These are phyloP conservation scores for Colletotrichum cordylinicola DNA, from an alignment of 2,329 filamentous ascomycete species.

Conservation along the genomic window DNA sequence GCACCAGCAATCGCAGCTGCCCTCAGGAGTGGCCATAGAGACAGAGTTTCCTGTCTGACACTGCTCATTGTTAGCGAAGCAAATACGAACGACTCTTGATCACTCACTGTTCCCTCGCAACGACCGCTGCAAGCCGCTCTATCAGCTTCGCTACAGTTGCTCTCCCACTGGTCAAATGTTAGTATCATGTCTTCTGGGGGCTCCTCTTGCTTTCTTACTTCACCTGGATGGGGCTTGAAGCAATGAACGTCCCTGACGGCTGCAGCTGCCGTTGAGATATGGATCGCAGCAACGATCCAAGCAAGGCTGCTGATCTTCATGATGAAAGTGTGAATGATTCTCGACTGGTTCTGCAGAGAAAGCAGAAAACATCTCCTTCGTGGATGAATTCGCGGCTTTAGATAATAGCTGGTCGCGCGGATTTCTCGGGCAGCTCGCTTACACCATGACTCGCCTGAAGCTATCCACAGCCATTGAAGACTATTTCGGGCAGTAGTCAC, in stretches of 20 bases:
- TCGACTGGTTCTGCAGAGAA: not conserved
- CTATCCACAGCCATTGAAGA: not conserved
- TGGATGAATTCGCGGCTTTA: fast-evolving
- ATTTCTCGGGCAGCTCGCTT: not conserved
- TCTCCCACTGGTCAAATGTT: not conserved
- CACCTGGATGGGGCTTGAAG: not conserved
- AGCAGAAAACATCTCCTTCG: fast-evolving
- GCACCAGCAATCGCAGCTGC: not conserved
- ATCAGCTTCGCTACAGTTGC: not conserved
- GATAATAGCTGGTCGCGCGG: fast-evolving
- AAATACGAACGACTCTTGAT: not conserved
- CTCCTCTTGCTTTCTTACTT: not conserved
- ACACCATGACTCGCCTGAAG: not conserved
- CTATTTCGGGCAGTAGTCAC: not conserved
- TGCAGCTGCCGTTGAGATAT: not conserved
- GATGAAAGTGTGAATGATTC: not conserved
- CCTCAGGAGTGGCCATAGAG: not conserved
- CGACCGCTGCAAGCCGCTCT: not conserved
- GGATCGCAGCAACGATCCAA: not conserved
- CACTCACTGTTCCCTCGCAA: not conserved
- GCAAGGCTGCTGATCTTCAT: not conserved
- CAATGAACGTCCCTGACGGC: not conserved
- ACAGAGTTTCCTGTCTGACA: not conserved
- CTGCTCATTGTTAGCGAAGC: not conserved
- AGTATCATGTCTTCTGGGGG: not conserved